Conservation (phyloP, 179 eudicot species). For the Silene noctiflora region DNA sequence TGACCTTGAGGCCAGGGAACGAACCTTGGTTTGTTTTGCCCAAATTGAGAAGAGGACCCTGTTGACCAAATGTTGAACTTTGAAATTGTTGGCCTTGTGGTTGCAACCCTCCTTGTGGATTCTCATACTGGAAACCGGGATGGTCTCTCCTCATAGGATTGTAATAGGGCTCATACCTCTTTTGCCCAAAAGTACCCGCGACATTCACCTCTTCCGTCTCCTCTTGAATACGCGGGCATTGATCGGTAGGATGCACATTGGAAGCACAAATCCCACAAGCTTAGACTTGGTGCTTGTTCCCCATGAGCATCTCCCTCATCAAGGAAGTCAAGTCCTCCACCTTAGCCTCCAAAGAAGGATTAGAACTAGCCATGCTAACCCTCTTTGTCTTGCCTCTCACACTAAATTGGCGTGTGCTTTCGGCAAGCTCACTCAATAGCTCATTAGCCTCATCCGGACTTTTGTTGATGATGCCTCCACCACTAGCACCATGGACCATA, state of each 20-base stretch:
- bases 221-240: neutral
- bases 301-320: no score
- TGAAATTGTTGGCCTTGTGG: neutral
- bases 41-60: no score
- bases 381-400: no score
- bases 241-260: neutral
- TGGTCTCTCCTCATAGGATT: neutral
- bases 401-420: no score
- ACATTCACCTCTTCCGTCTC: neutral
- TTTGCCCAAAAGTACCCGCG: neutral
- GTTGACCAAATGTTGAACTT: neutral
- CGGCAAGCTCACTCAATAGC: no score
- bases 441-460: no score
- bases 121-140: neutral
- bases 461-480: no score
- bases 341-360: no score
- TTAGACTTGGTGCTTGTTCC: neutral
- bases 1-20: neutral
- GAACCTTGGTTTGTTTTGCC: neutral
- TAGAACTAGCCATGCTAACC: no score
- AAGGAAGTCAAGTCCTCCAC: no score
- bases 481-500: no score
- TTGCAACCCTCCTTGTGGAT: neutral
- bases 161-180: neutral
- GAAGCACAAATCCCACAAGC: neutral